Conservation (phyloP, 2,329 filamentous ascomycete species). For the Orbilia quercus region DNA sequence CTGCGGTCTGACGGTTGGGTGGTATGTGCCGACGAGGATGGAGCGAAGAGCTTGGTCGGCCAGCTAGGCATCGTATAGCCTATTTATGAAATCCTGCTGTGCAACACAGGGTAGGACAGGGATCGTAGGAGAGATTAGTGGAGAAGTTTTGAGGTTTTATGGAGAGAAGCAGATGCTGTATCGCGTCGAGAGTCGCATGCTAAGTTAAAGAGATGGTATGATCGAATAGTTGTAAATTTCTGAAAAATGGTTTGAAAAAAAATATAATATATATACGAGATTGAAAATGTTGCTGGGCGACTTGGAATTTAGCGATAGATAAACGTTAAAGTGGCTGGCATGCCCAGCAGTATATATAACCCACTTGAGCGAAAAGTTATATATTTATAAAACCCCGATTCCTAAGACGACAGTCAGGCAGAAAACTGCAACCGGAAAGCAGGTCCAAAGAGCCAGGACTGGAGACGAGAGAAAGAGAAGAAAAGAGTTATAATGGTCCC, state of each 20-base stretch:
- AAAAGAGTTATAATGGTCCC: conserved; percentile 37
- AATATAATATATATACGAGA: not conserved
- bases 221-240: not conserved
- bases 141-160: not conserved
- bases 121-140: not conserved
- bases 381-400: not conserved
- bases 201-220: not conserved
- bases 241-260: not conserved
- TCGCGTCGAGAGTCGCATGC: not conserved
- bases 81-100: not conserved
- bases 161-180: not conserved
- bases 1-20: conserved; percentile 26
- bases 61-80: conserved; percentile 55
- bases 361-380: too few species aligned
- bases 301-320: not conserved
- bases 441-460: conserved; percentile 21
- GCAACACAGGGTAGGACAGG: conserved; percentile 7
- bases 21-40: conserved; percentile 27
- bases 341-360: too few species aligned
- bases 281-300: not conserved
- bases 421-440: conserved; percentile 30
- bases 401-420: conserved; percentile 7
- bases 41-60: conserved; percentile 46
- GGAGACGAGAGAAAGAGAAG: conserved; percentile 29
- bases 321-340: not conserved